Conservation (phyloP, 2,329 filamentous ascomycete genomes). For the Sporothrix dimorphospora region DNA sequence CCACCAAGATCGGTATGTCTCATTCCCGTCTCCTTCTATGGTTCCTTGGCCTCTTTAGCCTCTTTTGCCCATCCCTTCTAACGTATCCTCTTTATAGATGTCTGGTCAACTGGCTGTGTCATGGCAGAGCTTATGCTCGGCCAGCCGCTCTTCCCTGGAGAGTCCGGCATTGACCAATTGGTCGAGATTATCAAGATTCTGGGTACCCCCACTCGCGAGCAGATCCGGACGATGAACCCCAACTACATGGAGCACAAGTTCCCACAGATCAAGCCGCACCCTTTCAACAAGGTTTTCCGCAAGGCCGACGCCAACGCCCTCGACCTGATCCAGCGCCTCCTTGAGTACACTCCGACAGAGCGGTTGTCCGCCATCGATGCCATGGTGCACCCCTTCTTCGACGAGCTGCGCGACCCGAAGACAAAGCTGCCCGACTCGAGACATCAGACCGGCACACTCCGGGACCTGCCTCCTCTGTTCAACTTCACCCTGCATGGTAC, state of each 20-base stretch:
- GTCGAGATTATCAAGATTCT: conserved; percentile 99
- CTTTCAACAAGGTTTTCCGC: conserved; percentile 98
- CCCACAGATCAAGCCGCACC: conserved; percentile 98
- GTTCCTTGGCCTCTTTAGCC: neutral
- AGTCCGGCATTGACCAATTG: conserved; percentile 97
- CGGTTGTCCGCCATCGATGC: conserved; percentile 91
- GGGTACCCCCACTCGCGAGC: conserved; percentile 93
- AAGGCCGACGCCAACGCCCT: conserved; percentile 93
- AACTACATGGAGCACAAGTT: conserved; percentile 99
- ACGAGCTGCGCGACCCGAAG: conserved; percentile 88
- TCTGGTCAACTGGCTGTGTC: conserved; percentile 98
- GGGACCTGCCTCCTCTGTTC: conserved; percentile 85
- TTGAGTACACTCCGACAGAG: conserved; percentile 98
- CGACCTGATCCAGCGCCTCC: conserved; percentile 86
- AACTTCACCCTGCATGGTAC: conserved; percentile 93
- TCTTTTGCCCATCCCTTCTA: neutral
- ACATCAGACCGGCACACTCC: conserved; percentile 76
- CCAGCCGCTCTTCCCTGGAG: conserved; percentile 94
- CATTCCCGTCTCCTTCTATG: neutral
- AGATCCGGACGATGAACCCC: conserved; percentile 99
- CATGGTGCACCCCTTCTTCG: conserved; percentile 98
- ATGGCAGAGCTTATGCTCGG: conserved; percentile 99
- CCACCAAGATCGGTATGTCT: conserved; percentile 93
- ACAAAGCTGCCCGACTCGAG: conserved; percentile 93
- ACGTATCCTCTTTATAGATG: conserved; percentile 61